Conservation (phyloP, 306 rosid genomes). For the Vigna angularis region DNA sequence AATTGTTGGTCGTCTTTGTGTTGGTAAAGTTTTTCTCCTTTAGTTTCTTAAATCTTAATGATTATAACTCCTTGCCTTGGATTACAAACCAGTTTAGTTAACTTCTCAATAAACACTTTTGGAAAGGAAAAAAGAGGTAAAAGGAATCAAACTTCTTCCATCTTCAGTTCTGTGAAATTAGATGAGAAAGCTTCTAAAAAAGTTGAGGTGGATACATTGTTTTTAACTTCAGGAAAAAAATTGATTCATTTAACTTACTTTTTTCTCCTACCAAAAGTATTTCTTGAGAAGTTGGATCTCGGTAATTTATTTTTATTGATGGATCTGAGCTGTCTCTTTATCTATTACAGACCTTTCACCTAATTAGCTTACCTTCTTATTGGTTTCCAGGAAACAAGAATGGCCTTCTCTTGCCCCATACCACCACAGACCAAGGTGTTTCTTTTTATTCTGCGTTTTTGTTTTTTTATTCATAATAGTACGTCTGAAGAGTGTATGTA, state of each 20-base stretch:
- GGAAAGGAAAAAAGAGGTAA: background rate
- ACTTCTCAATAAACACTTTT: background rate
- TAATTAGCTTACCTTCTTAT: constrained; percentile 1
- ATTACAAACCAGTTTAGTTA: background rate
- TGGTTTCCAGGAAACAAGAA: constrained; percentile 75
- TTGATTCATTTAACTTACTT: background rate
- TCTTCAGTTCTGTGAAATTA: background rate
- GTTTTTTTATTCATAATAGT: constrained; percentile 9
- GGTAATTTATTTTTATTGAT: constrained; percentile 12
- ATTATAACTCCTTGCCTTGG: background rate
- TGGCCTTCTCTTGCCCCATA: constrained; percentile 90
- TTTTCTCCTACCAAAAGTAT: background rate
- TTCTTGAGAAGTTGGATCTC: background rate
- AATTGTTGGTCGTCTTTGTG: constrained; percentile 81
- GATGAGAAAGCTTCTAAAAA: background rate
- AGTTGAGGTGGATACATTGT: background rate
- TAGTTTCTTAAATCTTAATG: background rate
- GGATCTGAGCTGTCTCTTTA: background rate
- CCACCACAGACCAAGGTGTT: constrained; percentile 87
- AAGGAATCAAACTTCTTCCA: background rate
- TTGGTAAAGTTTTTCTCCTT: constrained; percentile 51
- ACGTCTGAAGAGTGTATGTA: background rate
- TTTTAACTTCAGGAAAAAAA: background rate
- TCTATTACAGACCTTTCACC: background rate
- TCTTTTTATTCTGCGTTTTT: background rate